Evolutionary conservation across 768 basidiomycete genomes (phyloP).

Genomic region (Mycena albidolilacea): DNA sequence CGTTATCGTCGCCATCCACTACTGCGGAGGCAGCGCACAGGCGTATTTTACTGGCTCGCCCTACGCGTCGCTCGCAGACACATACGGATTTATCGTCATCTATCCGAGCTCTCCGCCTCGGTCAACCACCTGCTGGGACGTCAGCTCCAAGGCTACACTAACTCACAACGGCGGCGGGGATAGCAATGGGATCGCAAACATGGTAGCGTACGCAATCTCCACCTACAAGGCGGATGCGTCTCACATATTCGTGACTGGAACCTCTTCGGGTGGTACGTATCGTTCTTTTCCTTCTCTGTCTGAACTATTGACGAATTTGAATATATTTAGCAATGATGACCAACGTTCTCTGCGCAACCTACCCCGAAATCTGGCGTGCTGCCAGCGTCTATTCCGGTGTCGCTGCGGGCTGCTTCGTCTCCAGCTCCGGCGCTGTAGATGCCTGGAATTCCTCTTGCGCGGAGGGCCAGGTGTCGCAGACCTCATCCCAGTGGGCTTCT

Average conservation of each 20-base stretch:
- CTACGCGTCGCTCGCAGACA: constrained; percentile 66
- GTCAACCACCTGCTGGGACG: constrained; percentile 68
- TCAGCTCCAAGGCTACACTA: constrained; percentile 63
- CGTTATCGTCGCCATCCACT: constrained; percentile 68
- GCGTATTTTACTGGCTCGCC: constrained; percentile 65
- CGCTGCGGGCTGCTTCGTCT: constrained; percentile 65
- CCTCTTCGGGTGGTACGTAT: constrained; percentile 59
- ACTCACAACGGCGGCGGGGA: constrained; percentile 71
- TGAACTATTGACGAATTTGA: background rate
- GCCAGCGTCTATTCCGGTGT: constrained; percentile 67
- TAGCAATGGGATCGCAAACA: constrained; percentile 64
- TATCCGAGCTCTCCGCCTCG: constrained; percentile 59
- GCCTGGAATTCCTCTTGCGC: constrained; percentile 66
- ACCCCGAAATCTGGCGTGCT: constrained; percentile 68
- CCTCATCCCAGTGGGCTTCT: constrained; percentile 64
- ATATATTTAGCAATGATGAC: constrained; percentile 66
- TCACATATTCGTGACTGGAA: constrained; percentile 66
- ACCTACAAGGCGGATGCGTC: constrained; percentile 62
- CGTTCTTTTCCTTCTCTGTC: no score
- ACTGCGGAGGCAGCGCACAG: constrained; percentile 59
- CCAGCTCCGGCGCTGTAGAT: constrained; percentile 52
- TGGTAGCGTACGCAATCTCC: constrained; percentile 62
- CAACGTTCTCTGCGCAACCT: constrained; percentile 66
- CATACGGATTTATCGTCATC: constrained; percentile 64
- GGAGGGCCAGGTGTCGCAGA: constrained; percentile 57